These are phyloP conservation scores for Vigna hirtella DNA, from an alignment of 306 rosid species.

Conservation along the genomic window DNA sequence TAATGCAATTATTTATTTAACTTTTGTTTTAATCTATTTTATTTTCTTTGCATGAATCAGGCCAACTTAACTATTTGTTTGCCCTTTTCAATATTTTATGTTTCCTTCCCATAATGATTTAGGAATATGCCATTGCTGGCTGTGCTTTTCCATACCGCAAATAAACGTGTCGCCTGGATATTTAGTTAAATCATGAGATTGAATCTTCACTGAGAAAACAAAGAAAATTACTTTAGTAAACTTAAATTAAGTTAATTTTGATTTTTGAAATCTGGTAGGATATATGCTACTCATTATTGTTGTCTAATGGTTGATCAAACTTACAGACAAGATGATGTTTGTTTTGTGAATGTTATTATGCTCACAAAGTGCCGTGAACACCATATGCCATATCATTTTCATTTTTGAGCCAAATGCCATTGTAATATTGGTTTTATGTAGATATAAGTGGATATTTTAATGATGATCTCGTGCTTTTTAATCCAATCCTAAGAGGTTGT, in stretches of 20 bases:
- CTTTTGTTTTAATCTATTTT: neutral
- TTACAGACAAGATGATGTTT: slow-evolving; percentile 10
- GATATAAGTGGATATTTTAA: neutral
- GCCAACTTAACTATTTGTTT: neutral
- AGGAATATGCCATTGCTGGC: neutral
- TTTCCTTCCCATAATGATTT: neutral
- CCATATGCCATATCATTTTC: slow-evolving; percentile 4
- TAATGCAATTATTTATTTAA: slow-evolving; percentile 15
- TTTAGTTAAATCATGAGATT: slow-evolving; percentile 7
- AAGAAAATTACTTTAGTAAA: neutral
- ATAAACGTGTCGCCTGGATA: slow-evolving; percentile 15
- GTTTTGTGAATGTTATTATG: slow-evolving; percentile 14
- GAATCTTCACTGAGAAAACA: neutral
- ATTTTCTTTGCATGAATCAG: neutral
- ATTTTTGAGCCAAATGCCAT: slow-evolving; percentile 10
- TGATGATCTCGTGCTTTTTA: neutral
- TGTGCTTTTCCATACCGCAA: slow-evolving; percentile 3
- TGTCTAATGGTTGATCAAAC: slow-evolving; percentile 27
- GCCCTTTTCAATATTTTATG: neutral
- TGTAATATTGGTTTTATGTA: slow-evolving; percentile 31
- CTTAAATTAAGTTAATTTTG: neutral
- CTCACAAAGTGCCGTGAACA: slow-evolving; percentile 34
- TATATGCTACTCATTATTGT: slow-evolving; percentile 22
- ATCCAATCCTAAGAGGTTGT: neutral
- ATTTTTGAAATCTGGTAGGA: slow-evolving; percentile 14